Percentiles rank a stretch among this genome's conserved stretches.
Conservation (phyloP, 164 flowering plant genomes). For the Tinospora cordifolia region DNA sequence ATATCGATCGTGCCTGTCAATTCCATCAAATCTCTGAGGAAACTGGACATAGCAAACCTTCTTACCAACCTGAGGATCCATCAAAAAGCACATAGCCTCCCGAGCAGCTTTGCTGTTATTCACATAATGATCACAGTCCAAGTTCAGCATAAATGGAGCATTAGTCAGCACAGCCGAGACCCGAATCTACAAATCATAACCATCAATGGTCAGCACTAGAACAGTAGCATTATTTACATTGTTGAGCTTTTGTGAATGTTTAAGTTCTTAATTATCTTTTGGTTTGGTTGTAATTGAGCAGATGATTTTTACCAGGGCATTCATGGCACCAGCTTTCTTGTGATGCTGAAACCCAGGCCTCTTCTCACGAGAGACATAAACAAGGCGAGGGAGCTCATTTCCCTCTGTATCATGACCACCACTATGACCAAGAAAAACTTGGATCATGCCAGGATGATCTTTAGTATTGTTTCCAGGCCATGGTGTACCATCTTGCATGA, state of each 20-base stretch:
- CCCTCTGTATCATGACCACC: slow-evolving; percentile 94
- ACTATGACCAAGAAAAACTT: slow-evolving; percentile 91
- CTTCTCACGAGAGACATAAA: slow-evolving; percentile 97
- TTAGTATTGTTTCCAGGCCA: slow-evolving; percentile 97
- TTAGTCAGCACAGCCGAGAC: slow-evolving; percentile 94
- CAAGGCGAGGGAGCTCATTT: slow-evolving; percentile 88
- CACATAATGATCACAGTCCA: slow-evolving; percentile 93
- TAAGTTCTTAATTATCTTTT: not conserved
- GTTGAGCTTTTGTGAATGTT: not conserved
- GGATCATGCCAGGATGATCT: slow-evolving; percentile 99
- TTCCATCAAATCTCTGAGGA: slow-evolving; percentile 95
- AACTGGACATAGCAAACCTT: slow-evolving; percentile 89
- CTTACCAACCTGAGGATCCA: slow-evolving; percentile 90
- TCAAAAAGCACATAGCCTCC: slow-evolving; percentile 98
- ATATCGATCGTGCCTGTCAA: slow-evolving; percentile 78
- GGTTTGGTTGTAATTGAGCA: no score
- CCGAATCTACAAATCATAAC: slow-evolving; percentile 48
- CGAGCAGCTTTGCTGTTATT: slow-evolving; percentile 90
- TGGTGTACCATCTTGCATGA: slow-evolving; percentile 97
- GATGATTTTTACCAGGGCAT: slow-evolving; percentile 61
- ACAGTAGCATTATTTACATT: not conserved
- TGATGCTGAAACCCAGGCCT: slow-evolving; percentile 95
- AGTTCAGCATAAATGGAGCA: slow-evolving; percentile 93
- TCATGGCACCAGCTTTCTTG: slow-evolving; percentile 99
- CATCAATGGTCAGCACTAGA: not conserved